Evolutionary conservation across 371 early-diverging fungal genomes (phyloP).

Genomic region (Mortierella sp.): DNA sequence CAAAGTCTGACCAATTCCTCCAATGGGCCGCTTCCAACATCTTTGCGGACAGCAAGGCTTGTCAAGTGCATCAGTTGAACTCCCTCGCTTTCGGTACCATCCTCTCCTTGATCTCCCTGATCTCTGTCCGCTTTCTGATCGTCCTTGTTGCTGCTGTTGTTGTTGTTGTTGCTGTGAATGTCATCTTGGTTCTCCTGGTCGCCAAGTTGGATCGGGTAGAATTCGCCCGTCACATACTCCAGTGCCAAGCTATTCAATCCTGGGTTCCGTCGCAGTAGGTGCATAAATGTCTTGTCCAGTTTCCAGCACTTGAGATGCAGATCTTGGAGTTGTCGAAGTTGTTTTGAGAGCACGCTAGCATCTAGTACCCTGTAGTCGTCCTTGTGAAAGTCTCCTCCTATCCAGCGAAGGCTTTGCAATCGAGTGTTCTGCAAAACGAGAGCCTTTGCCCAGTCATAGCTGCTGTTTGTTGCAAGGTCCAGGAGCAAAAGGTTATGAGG

Average conservation of each 20-base stretch:
- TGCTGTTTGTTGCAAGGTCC: constrained; percentile 6
- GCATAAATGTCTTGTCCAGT: constrained; percentile 11
- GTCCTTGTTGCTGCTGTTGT: not conserved
- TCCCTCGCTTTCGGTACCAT: not conserved
- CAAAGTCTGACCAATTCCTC: constrained; percentile 23
- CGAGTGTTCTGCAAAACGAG: constrained; percentile 19
- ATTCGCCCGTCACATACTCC: constrained; percentile 25
- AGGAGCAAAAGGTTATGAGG: constrained; percentile 16
- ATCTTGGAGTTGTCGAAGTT: constrained; percentile 10
- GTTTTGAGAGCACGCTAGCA: constrained; percentile 9
- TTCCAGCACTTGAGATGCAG: constrained; percentile 31
- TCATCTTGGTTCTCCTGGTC: not conserved
- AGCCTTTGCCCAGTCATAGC: constrained; percentile 10
- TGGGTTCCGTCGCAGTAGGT: constrained; percentile 12
- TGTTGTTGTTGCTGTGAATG: too few species aligned
- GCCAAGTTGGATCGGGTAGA: not conserved
- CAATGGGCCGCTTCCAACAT: constrained; percentile 24
- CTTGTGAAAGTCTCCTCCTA: constrained; percentile 27
- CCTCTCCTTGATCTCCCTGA: not conserved
- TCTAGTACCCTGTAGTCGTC: constrained; percentile 24
- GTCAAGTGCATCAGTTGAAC: constrained; percentile 7
- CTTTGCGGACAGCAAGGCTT: constrained; percentile 25
- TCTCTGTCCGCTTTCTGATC: not conserved
- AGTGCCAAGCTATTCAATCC: constrained; percentile 15
- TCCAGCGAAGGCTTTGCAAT: constrained; percentile 23